Evolutionary conservation across 1,284 basidiomycete genomes (phyloP).

Genomic region (Cryptococcus amylolentus): DNA sequence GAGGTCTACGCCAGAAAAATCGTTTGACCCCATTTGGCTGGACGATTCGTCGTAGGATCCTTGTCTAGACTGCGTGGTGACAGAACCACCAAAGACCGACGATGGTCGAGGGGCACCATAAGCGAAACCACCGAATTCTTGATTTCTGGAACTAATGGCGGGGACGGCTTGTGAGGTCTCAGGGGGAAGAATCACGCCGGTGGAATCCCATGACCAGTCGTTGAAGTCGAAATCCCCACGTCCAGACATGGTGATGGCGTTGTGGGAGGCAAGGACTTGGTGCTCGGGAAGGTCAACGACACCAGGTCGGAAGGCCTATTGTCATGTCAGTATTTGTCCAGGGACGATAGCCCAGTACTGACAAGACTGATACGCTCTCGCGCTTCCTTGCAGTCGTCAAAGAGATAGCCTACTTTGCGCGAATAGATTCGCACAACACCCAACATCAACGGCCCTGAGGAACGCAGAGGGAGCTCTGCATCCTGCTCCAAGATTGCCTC

Average conservation of each 20-base stretch:
- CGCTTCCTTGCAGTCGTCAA: constrained; percentile 97
- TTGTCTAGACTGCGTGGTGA: constrained; percentile 27
- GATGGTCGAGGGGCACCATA: constrained; percentile 50
- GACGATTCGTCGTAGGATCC: constrained; percentile 35
- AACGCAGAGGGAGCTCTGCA: constrained; percentile 78
- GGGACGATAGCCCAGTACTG: constrained; percentile 8
- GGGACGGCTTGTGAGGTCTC: constrained; percentile 8
- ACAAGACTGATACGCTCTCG: constrained; percentile 93
- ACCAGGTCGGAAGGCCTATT: constrained; percentile 84
- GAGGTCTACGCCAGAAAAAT: constrained; percentile 56
- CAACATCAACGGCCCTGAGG: constrained; percentile 90
- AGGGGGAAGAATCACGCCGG: constrained; percentile 12
- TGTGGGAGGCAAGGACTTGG: constrained; percentile 79
- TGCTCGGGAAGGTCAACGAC: constrained; percentile 92
- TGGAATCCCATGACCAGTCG: constrained; percentile 41
- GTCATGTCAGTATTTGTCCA: background rate
- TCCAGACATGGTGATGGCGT: constrained; percentile 53
- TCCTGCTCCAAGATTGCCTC: constrained; percentile 77
- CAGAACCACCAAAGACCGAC: constrained; percentile 42
- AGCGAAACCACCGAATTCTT: constrained; percentile 46
- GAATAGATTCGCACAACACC: constrained; percentile 97
- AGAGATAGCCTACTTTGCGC: constrained; percentile 91
- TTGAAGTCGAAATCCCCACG: constrained; percentile 37
- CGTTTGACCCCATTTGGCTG: constrained; percentile 74
- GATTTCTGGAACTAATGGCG: constrained; percentile 11